These are phyloP conservation scores for Sporothrix globosa DNA, from an alignment of 2,329 filamentous ascomycete genomes.

Conservation along the genomic window DNA sequence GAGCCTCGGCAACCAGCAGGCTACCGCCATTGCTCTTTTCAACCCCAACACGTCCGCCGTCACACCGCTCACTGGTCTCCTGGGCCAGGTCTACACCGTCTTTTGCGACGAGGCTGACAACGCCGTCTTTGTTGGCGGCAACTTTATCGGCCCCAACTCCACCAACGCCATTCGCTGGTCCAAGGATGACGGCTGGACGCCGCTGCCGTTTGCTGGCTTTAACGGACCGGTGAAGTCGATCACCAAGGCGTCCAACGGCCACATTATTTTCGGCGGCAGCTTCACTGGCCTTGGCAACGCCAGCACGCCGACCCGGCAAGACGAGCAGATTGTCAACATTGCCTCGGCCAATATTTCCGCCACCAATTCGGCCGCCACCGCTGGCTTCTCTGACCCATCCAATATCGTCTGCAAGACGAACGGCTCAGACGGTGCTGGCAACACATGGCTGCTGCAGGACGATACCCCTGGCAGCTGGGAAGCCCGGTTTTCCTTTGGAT, in stretches of 20 bases:
- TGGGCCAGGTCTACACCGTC: slow-evolving; percentile 79
- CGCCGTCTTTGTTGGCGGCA: slow-evolving; percentile 89
- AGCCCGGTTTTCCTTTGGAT: slow-evolving; percentile 80
- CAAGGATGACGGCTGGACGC: slow-evolving; percentile 68
- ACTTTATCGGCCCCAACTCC: slow-evolving; percentile 77
- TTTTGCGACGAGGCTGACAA: slow-evolving; percentile 77
- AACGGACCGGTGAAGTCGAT: slow-evolving; percentile 92
- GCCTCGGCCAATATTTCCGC: slow-evolving; percentile 74
- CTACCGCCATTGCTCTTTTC: slow-evolving; percentile 79
- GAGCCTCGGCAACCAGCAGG: slow-evolving; percentile 75
- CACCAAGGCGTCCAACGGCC: slow-evolving; percentile 73
- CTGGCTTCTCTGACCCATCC: slow-evolving; percentile 72
- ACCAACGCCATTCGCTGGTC: slow-evolving; percentile 89
- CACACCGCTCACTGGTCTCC: slow-evolving; percentile 75
- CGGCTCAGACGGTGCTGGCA: slow-evolving; percentile 68
- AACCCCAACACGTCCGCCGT: slow-evolving; percentile 72
- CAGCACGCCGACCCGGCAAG: slow-evolving; percentile 65
- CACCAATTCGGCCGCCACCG: slow-evolving; percentile 61
- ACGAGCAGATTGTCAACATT: slow-evolving; percentile 82
- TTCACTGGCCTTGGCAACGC: slow-evolving; percentile 89
- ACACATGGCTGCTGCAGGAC: slow-evolving; percentile 81
- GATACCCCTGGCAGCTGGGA: slow-evolving; percentile 78
- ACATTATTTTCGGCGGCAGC: slow-evolving; percentile 87
- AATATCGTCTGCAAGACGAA: slow-evolving; percentile 81
- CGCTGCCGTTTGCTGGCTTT: slow-evolving; percentile 89